phyloP scores from a whole-genome alignment of 176 grass and related monocot species.

The Triticum turgidum region DNA sequence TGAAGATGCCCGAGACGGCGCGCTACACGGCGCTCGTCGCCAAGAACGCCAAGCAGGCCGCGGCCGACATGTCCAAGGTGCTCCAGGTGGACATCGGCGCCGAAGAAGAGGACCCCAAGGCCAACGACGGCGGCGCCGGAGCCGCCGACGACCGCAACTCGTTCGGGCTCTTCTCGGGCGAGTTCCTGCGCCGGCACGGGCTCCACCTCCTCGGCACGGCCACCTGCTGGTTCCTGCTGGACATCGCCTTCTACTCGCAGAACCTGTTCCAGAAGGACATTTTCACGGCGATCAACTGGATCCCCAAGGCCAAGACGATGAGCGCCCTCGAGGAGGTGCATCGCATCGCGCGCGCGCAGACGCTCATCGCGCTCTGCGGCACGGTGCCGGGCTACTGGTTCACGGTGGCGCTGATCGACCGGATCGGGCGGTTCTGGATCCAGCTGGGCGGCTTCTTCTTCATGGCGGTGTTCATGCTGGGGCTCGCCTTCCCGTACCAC shows the following conservation, averaged over 20 bases:
- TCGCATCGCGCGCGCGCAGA: constrained; percentile 62
- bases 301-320: constrained; percentile 50
- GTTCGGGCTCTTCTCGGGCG: constrained; percentile 49
- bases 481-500: constrained; percentile 52
- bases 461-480: constrained; percentile 56
- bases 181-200: constrained; percentile 54
- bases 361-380: constrained; percentile 68
- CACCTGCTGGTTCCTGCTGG: constrained; percentile 64
- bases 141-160: not conserved
- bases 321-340: constrained; percentile 54
- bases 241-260: constrained; percentile 83
- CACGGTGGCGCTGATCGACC: constrained; percentile 53
- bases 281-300: constrained; percentile 58
- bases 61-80: constrained; percentile 63
- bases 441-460: constrained; percentile 41
- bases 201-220: constrained; percentile 48
- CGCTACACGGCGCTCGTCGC: constrained; percentile 75
- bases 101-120: not conserved
- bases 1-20: constrained; percentile 83
- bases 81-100: constrained; percentile 52
- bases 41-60: constrained; percentile 65
- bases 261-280: constrained; percentile 87
- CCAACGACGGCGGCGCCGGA: too few relatives aligned
- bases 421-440: constrained; percentile 48
- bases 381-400: constrained; percentile 76